Base-by-base conservation (phyloP, 106 monocot genomes). In the Acorus calamus region DNA sequence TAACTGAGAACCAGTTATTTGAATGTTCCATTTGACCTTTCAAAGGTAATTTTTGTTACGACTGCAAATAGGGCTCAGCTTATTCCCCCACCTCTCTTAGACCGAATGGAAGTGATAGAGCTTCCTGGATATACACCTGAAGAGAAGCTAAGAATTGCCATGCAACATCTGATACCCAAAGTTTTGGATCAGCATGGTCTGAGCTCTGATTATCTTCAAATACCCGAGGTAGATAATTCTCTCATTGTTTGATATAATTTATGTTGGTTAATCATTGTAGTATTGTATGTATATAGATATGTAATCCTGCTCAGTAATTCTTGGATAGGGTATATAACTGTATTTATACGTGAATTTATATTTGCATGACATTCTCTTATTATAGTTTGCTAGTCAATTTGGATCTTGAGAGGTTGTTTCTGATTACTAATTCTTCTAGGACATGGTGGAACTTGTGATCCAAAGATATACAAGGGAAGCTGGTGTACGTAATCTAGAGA, bases 401-500 rank as follows among this genome's bases (percentile, higher is more conserved):
- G 28, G 28, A 28, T 28, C 1, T 28, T 28, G 28, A 28, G 28
- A 28, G 28, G 28, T 28, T 28, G 28, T 28, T 28, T 28, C 28
- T 14, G 41, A 52, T 46, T n/a, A 62, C 12, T 62, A 7, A 8
- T 12, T 57, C 45, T 60, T 59, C 60, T 44, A 28, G 28, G 28
- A 28, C 28, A 28, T 28, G 28, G 28, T 28, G 28, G 28, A 28
- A 28, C 28, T 28, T 28, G 28, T 28, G 28, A 28, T 28, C 41
- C 11, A 52, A 2, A n/a, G 42, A 8, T 64, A 64, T 52, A 64
- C 64, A 5, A 49, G 51, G 10, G 64, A 64, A 42, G 49, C 64
- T 8, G 64, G 64, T 4, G 64, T 64, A 8, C 42, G 66, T 53
- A 66, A 66, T 66, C 66, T 66, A 8, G 66, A 66, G 54, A 51